Percentiles rank a stretch among this genome's conserved stretches.
phyloP scores from a whole-genome alignment of 2,329 filamentous ascomycete genomes.

The Colletotrichum scovillei region DNA sequence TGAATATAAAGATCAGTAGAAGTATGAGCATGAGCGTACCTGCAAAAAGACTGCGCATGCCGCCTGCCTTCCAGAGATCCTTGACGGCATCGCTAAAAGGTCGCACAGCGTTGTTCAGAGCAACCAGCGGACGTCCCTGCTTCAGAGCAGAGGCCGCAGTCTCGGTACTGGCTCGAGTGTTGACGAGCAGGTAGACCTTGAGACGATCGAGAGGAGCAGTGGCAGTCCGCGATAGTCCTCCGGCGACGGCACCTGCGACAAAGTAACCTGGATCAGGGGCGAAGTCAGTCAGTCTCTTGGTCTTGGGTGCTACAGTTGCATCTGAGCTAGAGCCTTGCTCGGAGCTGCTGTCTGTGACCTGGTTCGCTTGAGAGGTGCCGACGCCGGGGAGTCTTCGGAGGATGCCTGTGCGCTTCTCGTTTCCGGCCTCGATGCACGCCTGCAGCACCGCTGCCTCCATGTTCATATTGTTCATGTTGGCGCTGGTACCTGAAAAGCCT shows the following conservation, averaged over 20 bases:
- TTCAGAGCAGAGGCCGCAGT: constrained; percentile 75
- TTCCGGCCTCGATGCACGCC: constrained; percentile 17
- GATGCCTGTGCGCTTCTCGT: constrained; percentile 26
- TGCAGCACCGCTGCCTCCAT: constrained; percentile 34
- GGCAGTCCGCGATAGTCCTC: constrained; percentile 92
- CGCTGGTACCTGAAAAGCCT: constrained; percentile 16
- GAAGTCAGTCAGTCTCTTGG: constrained; percentile 72
- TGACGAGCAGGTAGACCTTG: constrained; percentile 97
- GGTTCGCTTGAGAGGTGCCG: constrained; percentile 46
- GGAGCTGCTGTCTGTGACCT: constrained; percentile 32
- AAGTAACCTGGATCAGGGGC: constrained; percentile 97
- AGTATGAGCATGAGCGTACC: constrained; percentile 64
- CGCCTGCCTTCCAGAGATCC: constrained; percentile 87
- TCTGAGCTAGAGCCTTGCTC: constrained; percentile 40
- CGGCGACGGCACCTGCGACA: constrained; percentile 92
- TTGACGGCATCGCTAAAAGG: constrained; percentile 80
- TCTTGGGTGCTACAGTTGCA: constrained; percentile 45
- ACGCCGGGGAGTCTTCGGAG: constrained; percentile 41
- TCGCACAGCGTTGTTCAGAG: constrained; percentile 72
- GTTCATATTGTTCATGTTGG: constrained; percentile 9
- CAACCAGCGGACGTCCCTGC: constrained; percentile 73
- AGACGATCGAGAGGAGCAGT: constrained; percentile 96
- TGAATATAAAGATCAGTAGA: too few species aligned
- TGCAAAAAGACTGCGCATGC: constrained; percentile 90
- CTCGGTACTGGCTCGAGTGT: constrained; percentile 73